Base-by-base conservation (phyloP, 225 moss, liverwort and hornwort species). In the Marchantia paleacea region DNA sequence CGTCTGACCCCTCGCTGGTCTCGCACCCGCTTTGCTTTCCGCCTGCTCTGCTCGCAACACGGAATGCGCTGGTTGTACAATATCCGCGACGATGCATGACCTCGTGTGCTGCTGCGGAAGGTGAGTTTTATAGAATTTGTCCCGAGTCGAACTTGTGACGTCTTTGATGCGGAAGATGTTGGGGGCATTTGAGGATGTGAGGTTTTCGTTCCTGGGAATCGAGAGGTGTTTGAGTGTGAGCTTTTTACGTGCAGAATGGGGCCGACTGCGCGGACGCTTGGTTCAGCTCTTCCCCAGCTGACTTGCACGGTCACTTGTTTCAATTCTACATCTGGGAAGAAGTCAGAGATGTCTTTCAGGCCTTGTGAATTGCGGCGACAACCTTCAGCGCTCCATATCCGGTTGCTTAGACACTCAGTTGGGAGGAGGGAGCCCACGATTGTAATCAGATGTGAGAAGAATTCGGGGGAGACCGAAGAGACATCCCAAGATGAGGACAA, bases 401-500 rank as follows among this genome's bases (percentile, higher is more conserved):
- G 22, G 0, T 52, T 51, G 47, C 12, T 31, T 50, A 1, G 29
- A 3, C 14, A n/a, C 0, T 24, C 52, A 12, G 25, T 19, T 50
- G 29, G 24, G 3, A 13, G 55, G 18, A 54, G 29, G 0, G 2
- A 14, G 10, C 30, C 15, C 6, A 0, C 51, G 28, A 26, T 24
- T 26, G 28, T 75, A 14, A 1, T 60, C 16, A 76, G 75, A 55
- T 76, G 75, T 47, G 75, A 58, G 39, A 39, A 61, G 60, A 16
- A 22, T 20, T 39, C 60, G 0, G 22, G 31, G 50, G 51, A 52
- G 48, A 49, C 15, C 19, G 19, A 19, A 49, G 50, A 25, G 3
- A n/a, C 4, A 12, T 52, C 78, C 11, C 51, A 20, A 62, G 77
- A 64, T 58, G 62, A 47, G 5, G 55, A 75, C 12, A 92, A 90